Percentiles rank a stretch among this genome's conserved stretches.
phyloP scores from a whole-genome alignment of 1,284 basidiomycete species.

The Bondarzewia mesenterica region DNA sequence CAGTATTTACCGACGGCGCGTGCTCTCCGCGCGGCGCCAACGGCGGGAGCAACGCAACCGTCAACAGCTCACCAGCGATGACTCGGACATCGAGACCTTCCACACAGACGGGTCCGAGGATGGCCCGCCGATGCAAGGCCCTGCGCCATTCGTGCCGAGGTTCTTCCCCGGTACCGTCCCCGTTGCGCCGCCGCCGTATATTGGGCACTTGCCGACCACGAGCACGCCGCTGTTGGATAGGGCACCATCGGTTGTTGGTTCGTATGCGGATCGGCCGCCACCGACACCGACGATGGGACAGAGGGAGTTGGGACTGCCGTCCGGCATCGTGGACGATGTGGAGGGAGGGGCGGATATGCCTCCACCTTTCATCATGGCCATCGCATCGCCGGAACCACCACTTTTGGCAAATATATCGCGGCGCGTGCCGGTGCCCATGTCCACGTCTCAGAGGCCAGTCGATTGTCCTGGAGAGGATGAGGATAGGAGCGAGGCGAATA shows the following conservation, averaged over 20 bases:
- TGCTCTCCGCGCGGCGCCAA: constrained; percentile 32
- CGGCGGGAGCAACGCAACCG: constrained; percentile 24
- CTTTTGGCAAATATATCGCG: constrained; percentile 1
- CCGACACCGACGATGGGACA: background rate
- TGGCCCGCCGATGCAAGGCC: constrained; percentile 34
- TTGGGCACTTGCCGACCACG: background rate
- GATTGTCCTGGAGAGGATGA: background rate
- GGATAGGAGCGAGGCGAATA: background rate
- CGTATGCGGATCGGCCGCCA: background rate
- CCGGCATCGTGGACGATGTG: background rate
- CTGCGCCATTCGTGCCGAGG: constrained; percentile 41
- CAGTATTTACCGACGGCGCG: constrained; percentile 42
- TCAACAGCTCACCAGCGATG: constrained; percentile 5
- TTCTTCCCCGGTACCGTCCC: constrained; percentile 44
- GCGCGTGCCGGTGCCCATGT: background rate
- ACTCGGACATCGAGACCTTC: constrained; percentile 22
- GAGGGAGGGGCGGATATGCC: constrained; percentile 3
- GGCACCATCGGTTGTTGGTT: constrained; percentile 1
- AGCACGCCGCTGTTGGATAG: background rate
- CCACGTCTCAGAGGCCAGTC: too few species aligned
- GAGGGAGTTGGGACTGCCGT: background rate
- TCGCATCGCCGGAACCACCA: constrained; percentile 4
- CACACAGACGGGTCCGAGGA: constrained; percentile 33
- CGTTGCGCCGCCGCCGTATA: constrained; percentile 29
- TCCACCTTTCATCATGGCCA: constrained; percentile 9